Evolutionary conservation across 331 rosid genomes (phyloP), one percentile per base, ranked within the genome.

Genomic region (Ulmus americana): DNA sequence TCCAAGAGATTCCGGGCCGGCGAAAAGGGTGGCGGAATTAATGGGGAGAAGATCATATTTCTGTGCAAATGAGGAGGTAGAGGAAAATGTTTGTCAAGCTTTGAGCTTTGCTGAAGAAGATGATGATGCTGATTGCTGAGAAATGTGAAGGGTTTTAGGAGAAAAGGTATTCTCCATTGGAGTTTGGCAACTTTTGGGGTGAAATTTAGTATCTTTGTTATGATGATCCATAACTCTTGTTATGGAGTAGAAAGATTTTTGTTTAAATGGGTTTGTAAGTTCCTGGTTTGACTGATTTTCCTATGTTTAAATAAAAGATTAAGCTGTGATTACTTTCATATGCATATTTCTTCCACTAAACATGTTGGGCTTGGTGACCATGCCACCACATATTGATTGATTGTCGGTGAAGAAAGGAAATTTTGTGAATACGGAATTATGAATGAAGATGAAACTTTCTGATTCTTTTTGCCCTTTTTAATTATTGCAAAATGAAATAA

Each of bases 1-100:
- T 40, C 91, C 95, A 28, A 80, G 97, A 77, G 95, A 85, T 6
- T 92, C 96, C 0, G 98, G 98, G 15, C 88, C 91, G 16, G 97
- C 91, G 0, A 89, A 92, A 50, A 80, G 88, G 64, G 91, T 82
- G 67, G 78, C 91, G 5, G 85, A 84, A 18, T 76, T 92, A 81
- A 63, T 44, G 10, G 91, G 87, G 20, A 81, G 77, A 45, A 81
- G 51, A 44, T 67, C 88, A 6, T 82, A 52, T 55, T 86, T 89
- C 43, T 66, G 84, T 68, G 63, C 63, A 13, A 70, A 77, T 14
- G 83, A 65, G 40, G 74, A 67, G 10, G 79, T 3, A 8, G 45
- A 11, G 5, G 69, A 6, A 15, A 81, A 70, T 13, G 75, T 83
- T 67, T 83, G 95, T 64, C 94, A 81, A 62, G 81, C 75, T 46